A percentile compares a stretch with the other conserved stretches of the same genome.
phyloP scores from a whole-genome alignment of 208 protist genomes.

The Leptomonas pyrrhocoris region DNA sequence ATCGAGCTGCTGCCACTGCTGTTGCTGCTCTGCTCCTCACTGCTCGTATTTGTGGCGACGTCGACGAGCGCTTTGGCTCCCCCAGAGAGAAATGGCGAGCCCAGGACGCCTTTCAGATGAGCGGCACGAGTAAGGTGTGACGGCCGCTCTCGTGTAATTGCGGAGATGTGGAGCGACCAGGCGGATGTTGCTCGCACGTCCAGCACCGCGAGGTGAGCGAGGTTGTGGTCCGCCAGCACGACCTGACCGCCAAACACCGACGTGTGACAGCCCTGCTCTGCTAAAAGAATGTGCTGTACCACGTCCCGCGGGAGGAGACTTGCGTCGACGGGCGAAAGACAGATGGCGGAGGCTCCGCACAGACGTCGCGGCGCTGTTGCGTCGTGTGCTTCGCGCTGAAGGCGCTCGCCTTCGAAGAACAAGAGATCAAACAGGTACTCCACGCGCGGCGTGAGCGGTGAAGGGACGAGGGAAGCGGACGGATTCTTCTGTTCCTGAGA shows the following conservation, averaged over 20 bases:
- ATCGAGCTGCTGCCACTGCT: no score
- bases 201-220: conserved; percentile 18
- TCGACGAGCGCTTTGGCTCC: no score
- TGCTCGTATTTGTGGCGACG: no score
- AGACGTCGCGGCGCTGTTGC: background rate
- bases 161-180: no score
- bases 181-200: conserved; percentile 16
- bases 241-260: conserved; percentile 32
- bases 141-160: background rate
- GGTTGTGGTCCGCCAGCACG: conserved; percentile 28
- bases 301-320: conserved; percentile 7
- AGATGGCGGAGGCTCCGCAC: background rate
- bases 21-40: no score
- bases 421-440: conserved; percentile 31
- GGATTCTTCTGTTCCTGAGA: background rate
- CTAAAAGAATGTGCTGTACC: conserved; percentile 24
- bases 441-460: background rate
- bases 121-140: background rate
- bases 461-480: background rate
- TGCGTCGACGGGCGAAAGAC: conserved; percentile 9
- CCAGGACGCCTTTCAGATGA: no score
- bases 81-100: no score
- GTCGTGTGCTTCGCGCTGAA: background rate
- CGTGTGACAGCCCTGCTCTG: conserved; percentile 21
- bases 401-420: conserved; percentile 19